phyloP scores from a whole-genome alignment of 305 asterid genomes.

The Fraxinus velutina region DNA sequence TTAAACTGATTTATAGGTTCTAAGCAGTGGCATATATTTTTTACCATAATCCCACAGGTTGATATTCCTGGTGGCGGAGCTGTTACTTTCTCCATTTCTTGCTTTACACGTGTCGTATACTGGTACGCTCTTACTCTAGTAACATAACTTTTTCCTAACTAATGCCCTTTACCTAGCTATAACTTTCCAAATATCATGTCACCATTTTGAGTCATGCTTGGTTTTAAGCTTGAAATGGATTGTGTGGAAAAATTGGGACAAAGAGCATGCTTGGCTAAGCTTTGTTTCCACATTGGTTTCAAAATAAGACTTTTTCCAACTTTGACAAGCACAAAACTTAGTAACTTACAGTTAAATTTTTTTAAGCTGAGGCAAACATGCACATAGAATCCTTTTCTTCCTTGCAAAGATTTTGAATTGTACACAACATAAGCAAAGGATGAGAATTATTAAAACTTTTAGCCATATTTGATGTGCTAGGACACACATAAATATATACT shows the following conservation, averaged over 20 bases:
- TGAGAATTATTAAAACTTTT: background rate
- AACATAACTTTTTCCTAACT: background rate
- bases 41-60: constrained; percentile 18
- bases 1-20: constrained; percentile 25
- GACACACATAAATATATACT: constrained; percentile 24
- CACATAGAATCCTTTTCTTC: background rate
- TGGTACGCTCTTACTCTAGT: background rate
- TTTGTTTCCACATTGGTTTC: background rate
- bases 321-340: background rate
- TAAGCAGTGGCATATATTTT: constrained; percentile 14
- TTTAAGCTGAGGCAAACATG: background rate
- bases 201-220: background rate
- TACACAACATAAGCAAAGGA: background rate
- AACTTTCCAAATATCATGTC: background rate
- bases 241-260: background rate
- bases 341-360: background rate
- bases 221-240: background rate
- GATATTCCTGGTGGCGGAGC: constrained; percentile 14
- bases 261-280: background rate
- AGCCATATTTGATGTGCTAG: constrained; percentile 23
- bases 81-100: constrained; percentile 14
- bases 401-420: constrained; percentile 4
- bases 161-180: background rate
- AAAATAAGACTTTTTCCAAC: background rate
- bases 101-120: constrained; percentile 10